Percentiles rank a stretch among this genome's conserved stretches.
Evolutionary conservation across 345 rosid species (phyloP).

Genomic region (Streptanthus diversifolius): DNA sequence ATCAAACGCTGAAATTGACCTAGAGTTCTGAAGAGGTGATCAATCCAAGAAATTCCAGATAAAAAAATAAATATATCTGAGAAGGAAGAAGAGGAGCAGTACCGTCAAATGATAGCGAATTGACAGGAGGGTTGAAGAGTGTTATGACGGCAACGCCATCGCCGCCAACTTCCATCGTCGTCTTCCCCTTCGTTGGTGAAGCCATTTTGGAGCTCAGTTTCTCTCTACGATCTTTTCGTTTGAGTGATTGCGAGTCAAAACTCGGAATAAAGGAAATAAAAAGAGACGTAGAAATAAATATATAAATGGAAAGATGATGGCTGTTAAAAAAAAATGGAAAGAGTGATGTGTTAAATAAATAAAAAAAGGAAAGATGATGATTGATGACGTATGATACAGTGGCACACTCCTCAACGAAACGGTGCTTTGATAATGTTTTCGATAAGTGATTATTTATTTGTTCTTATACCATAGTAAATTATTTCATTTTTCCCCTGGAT

Average conservation of each 20-base stretch:
- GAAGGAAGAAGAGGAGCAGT: neutral
- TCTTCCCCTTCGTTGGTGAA: constrained; percentile 49
- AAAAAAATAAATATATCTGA: neutral
- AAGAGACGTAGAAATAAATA: neutral
- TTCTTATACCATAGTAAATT: neutral
- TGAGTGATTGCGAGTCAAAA: constrained; percentile 16
- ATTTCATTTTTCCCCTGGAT: too few species aligned
- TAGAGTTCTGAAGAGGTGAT: neutral
- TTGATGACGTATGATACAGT: neutral
- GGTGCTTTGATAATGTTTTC: constrained; percentile 18
- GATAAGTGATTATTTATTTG: neutral
- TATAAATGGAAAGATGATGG: constrained; percentile 12
- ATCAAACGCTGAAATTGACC: constrained; percentile 8
- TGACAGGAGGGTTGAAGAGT: constrained; percentile 83
- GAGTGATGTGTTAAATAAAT: too few species aligned
- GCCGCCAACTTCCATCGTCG: constrained; percentile 69
- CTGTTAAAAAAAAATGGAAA: too few species aligned
- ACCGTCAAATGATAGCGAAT: constrained; percentile 86
- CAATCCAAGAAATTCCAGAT: neutral
- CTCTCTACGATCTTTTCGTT: neutral
- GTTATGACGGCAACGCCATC: constrained; percentile 92
- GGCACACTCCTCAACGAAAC: constrained; percentile 35
- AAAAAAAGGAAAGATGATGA: constrained; percentile 8
- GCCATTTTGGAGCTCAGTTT: constrained; percentile 26
- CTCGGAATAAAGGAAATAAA: neutral